A percentile compares a stretch with the other conserved stretches of the same genome.
Conservation (phyloP, 176 grass and related monocot species). For the Cenchrus purpureus region DNA sequence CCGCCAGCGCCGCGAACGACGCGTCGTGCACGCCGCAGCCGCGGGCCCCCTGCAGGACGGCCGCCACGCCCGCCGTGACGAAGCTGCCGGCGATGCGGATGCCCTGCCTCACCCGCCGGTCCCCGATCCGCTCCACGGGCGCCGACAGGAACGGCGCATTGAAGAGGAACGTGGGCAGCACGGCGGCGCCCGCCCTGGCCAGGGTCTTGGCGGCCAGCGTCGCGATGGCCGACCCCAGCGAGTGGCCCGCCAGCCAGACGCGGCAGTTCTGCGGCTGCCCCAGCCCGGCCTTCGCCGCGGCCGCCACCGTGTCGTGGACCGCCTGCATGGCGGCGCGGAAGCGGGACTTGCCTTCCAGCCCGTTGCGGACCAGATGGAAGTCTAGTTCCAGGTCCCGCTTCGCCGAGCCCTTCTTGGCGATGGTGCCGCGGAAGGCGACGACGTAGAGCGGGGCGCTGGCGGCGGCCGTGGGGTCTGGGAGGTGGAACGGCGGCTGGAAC, state of each 20-base stretch:
- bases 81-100: slow-evolving; percentile 67
- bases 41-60: slow-evolving; percentile 33
- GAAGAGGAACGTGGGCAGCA: slow-evolving; percentile 75
- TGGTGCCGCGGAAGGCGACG: slow-evolving; percentile 68
- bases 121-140: slow-evolving; percentile 68
- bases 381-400: slow-evolving; percentile 50
- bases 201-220: slow-evolving; percentile 61
- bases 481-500: slow-evolving; percentile 42
- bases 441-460: slow-evolving; percentile 52
- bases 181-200: slow-evolving; percentile 46
- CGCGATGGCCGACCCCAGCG: slow-evolving; percentile 64
- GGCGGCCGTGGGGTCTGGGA: slow-evolving; percentile 3
- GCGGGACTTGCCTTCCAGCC: slow-evolving; percentile 50
- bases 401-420: slow-evolving; percentile 53
- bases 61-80: slow-evolving; percentile 55
- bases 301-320: slow-evolving; percentile 29
- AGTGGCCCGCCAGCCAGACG: slow-evolving; percentile 76
- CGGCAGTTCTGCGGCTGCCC: not conserved
- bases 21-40: slow-evolving; percentile 8
- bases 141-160: slow-evolving; percentile 67
- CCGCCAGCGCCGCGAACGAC: slow-evolving; percentile 56
- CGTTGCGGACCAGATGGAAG: slow-evolving; percentile 59
- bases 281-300: not conserved
- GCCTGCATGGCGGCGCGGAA: slow-evolving; percentile 43
- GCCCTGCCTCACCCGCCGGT: slow-evolving; percentile 51